Conservation (phyloP, 202 grass and related monocot genomes). For the Saccharum hybrid region DNA sequence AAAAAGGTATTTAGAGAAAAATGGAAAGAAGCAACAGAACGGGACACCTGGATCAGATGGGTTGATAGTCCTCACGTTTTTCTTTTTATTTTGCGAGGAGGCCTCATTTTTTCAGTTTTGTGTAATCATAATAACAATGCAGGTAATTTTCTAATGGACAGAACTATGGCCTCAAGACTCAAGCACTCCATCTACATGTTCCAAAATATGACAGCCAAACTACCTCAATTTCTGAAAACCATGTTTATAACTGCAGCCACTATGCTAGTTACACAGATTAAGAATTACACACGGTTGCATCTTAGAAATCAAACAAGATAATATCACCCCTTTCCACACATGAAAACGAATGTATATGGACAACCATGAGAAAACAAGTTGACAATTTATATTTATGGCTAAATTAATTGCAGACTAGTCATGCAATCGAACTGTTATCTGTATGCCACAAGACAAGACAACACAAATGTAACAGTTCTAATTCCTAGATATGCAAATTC, state of each 20-base stretch:
- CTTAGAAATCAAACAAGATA: conserved; percentile 8
- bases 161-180: neutral
- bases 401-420: neutral
- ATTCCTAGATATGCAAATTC: conserved; percentile 19
- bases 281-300: neutral
- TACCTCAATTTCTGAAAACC: neutral
- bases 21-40: neutral
- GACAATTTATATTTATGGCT: neutral
- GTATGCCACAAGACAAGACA: neutral
- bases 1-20: neutral
- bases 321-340: neutral
- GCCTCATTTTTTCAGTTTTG: neutral
- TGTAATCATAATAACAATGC: neutral
- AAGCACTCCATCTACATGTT: neutral
- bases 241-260: neutral
- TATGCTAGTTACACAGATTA: neutral
- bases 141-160: neutral
- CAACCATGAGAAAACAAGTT: neutral
- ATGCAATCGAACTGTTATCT: neutral
- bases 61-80: neutral
- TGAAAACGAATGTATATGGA: neutral
- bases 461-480: conserved; percentile 12
- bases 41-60: neutral
- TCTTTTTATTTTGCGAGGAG: neutral
- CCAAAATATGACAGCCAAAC: neutral